Evolutionary conservation across 176 grass and related monocot genomes (phyloP).

Genomic region (Areca catechu): DNA sequence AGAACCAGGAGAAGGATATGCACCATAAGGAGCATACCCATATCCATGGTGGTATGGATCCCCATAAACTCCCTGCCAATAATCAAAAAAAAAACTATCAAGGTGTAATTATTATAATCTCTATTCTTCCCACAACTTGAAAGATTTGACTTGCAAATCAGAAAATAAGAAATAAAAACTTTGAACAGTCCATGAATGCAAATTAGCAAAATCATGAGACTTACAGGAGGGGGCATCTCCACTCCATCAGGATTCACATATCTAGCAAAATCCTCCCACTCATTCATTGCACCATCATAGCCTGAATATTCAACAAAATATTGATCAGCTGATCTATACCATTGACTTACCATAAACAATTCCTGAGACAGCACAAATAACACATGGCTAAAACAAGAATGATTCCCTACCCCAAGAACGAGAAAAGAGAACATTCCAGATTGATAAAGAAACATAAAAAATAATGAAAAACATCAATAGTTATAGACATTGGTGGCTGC

Average conservation of each 20-base stretch:
- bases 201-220: neutral
- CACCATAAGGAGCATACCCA: conserved; percentile 50
- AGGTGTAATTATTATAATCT: too few relatives aligned
- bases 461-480: too few relatives aligned
- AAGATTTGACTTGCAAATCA: too few relatives aligned
- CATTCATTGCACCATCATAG: conserved; percentile 32
- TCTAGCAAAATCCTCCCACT: conserved; percentile 38
- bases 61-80: conserved; percentile 54
- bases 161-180: too few relatives aligned
- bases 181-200: too few relatives aligned
- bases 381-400: neutral
- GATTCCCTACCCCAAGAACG: too few relatives aligned
- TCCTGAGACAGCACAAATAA: neutral
- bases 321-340: too few relatives aligned
- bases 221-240: conserved; percentile 25
- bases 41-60: conserved; percentile 44
- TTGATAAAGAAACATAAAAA: too few relatives aligned
- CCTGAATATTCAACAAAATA: conserved; percentile 16
- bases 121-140: too few relatives aligned
- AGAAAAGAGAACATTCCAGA: too few relatives aligned
- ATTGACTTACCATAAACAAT: too few relatives aligned
- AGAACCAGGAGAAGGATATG: conserved; percentile 31
- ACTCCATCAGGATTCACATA: conserved; percentile 34
- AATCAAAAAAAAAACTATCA: neutral
- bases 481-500: too few relatives aligned